Evolutionary conservation across 2,329 filamentous ascomycete species (phyloP).

Genomic region (Pezicula neosporulosa): DNA sequence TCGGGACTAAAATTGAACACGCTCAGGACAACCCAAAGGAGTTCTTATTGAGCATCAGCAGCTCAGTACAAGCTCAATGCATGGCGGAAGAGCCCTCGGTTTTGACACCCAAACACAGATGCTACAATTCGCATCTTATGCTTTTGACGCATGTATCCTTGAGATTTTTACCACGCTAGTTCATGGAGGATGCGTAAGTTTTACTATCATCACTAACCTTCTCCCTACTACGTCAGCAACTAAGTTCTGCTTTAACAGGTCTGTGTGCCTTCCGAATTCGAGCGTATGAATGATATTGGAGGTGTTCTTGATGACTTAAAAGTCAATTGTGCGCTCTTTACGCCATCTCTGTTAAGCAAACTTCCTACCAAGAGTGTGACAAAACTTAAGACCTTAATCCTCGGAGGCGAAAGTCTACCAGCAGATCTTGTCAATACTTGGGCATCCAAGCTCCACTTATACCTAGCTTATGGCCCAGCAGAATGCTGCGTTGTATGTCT

Average conservation of each 20-base stretch:
- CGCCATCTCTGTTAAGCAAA: slow-evolving; percentile 2
- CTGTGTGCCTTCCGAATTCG: slow-evolving; percentile 5
- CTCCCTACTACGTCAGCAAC: too few species aligned
- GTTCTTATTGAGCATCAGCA: not conserved
- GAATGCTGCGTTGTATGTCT: slow-evolving; percentile 52
- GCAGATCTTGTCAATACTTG: slow-evolving; percentile 46
- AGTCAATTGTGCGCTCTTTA: slow-evolving; percentile 5
- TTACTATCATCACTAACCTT: too few species aligned
- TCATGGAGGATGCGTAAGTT: not conserved
- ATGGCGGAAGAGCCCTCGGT: not conserved
- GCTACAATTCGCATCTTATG: slow-evolving; percentile 4
- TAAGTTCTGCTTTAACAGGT: not conserved
- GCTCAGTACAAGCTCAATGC: not conserved
- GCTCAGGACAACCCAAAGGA: slow-evolving; percentile 2
- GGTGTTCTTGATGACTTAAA: not conserved
- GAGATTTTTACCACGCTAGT: slow-evolving; percentile 9
- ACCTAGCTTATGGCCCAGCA: slow-evolving; percentile 70
- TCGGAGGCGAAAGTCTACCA: slow-evolving; percentile 40
- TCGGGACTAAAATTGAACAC: too few species aligned
- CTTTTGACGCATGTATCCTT: slow-evolving; percentile 2
- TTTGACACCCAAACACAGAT: not conserved
- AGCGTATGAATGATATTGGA: slow-evolving; percentile 5
- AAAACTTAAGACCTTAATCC: not conserved
- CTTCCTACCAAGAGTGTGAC: not conserved
- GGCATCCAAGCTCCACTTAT: slow-evolving; percentile 29